phyloP scores from a whole-genome alignment of 345 rosid species.

The rapeseed (Brassica napus) region DNA sequence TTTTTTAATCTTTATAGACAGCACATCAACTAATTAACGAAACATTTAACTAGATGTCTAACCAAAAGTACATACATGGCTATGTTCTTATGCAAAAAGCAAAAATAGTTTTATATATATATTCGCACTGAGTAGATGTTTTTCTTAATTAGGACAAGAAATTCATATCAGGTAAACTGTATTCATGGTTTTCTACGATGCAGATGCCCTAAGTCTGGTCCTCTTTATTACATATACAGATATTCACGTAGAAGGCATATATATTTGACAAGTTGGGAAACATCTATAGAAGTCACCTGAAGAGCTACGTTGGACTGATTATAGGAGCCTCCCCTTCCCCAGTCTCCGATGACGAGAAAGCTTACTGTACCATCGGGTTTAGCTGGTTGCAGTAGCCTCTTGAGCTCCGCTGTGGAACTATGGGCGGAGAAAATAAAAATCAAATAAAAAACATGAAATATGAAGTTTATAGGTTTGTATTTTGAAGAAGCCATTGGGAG shows the following conservation, averaged over 20 bases:
- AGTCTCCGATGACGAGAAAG: constrained; percentile 67
- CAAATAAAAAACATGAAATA: constrained; percentile 1
- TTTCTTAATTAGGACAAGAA: background rate
- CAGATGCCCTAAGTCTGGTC: background rate
- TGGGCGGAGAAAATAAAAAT: constrained; percentile 8
- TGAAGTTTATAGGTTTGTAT: constrained; percentile 5
- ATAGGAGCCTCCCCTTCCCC: constrained; percentile 66
- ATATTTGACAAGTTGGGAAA: background rate
- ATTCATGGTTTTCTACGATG: background rate
- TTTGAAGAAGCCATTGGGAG: constrained; percentile 10
- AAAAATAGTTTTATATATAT: background rate
- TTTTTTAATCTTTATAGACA: background rate
- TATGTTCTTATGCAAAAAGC: background rate
- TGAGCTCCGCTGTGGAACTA: constrained; percentile 44
- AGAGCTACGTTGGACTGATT: constrained; percentile 68
- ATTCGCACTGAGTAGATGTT: background rate
- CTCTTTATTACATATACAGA: background rate
- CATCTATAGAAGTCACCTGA: constrained; percentile 48
- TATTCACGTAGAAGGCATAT: background rate
- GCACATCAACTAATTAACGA: background rate
- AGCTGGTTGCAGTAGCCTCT: constrained; percentile 40
- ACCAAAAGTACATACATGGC: background rate
- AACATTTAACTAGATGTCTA: background rate
- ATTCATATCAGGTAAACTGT: background rate
- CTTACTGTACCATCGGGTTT: constrained; percentile 55